These are phyloP conservation scores for Microdochium paspali DNA, from an alignment of 2,329 filamentous ascomycete species.

Conservation along the genomic window DNA sequence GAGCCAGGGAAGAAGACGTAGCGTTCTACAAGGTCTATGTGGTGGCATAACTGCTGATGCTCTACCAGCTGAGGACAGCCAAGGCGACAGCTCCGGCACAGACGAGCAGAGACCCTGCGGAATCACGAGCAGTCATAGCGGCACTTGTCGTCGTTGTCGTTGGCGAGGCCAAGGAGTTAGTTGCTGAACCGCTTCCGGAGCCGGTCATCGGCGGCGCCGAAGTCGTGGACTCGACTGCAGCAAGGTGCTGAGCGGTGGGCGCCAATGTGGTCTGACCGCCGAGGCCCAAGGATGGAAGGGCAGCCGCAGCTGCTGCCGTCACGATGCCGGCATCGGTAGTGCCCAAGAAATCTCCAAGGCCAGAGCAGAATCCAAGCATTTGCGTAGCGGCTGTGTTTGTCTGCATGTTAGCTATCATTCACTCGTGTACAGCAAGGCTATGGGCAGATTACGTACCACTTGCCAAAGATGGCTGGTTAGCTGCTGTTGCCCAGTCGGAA, in stretches of 20 bases:
- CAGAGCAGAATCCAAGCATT: neutral
- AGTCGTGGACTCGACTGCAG: neutral
- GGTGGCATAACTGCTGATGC: neutral
- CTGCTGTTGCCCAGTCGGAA: constrained; percentile 3
- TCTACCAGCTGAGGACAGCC: neutral
- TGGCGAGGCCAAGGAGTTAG: neutral
- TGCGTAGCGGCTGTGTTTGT: neutral
- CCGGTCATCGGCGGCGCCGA: neutral
- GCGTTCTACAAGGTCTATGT: no score
- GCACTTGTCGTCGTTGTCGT: neutral
- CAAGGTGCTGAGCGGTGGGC: neutral
- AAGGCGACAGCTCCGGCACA: neutral
- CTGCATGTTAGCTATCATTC: neutral
- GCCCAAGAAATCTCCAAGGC: constrained; percentile 1
- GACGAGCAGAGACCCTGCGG: neutral
- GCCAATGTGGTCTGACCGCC: neutral
- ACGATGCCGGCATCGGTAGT: neutral
- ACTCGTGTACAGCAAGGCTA: neutral
- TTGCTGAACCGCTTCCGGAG: neutral
- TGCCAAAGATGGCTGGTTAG: neutral
- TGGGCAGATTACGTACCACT: neutral
- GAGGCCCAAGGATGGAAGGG: neutral
- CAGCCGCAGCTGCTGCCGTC: constrained; percentile 1
- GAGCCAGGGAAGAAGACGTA: no score
- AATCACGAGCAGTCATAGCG: neutral